These are phyloP conservation scores for Rosa chinensis DNA, from an alignment of 306 rosid genomes.

Conservation along the genomic window DNA sequence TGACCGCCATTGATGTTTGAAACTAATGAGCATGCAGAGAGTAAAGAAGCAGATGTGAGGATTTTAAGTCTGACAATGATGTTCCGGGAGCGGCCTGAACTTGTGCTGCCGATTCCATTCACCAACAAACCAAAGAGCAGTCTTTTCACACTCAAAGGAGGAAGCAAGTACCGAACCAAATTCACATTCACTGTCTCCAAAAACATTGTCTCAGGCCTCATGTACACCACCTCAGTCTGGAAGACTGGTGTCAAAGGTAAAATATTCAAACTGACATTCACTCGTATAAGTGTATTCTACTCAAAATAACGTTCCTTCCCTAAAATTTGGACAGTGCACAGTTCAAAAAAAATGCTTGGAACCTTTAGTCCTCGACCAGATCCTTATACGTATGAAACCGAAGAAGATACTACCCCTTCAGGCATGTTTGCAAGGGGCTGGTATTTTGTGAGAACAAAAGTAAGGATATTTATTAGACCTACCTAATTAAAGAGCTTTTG, in stretches of 20 bases:
- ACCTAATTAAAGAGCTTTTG: not conserved
- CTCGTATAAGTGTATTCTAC: not conserved
- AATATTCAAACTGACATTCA: not conserved
- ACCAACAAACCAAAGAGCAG: conserved; percentile 48
- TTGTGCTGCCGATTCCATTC: conserved; percentile 64
- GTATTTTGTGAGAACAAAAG: conserved; percentile 81
- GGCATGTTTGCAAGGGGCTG: conserved; percentile 83
- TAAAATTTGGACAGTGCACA: conserved; percentile 55
- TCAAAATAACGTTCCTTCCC: not conserved
- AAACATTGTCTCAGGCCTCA: conserved; percentile 85
- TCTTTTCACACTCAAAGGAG: conserved; percentile 74
- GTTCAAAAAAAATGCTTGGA: conserved; percentile 75
- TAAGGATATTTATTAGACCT: conserved; percentile 12
- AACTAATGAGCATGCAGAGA: conserved; percentile 40
- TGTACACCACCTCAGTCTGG: conserved; percentile 67
- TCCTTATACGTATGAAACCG: conserved; percentile 62
- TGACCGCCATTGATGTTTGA: not conserved
- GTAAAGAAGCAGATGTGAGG: conserved; percentile 80
- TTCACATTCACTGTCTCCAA: conserved; percentile 62
- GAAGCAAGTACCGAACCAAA: conserved; percentile 49
- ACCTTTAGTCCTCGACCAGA: conserved; percentile 77
- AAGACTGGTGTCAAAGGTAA: conserved; percentile 76
- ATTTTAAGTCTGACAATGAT: conserved; percentile 64
- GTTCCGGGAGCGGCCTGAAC: conserved; percentile 58
- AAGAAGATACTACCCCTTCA: conserved; percentile 81